Percentiles rank a stretch among this genome's conserved stretches.
Conservation (phyloP, 257 asterid species). For the Paraleonurus japonicus region DNA sequence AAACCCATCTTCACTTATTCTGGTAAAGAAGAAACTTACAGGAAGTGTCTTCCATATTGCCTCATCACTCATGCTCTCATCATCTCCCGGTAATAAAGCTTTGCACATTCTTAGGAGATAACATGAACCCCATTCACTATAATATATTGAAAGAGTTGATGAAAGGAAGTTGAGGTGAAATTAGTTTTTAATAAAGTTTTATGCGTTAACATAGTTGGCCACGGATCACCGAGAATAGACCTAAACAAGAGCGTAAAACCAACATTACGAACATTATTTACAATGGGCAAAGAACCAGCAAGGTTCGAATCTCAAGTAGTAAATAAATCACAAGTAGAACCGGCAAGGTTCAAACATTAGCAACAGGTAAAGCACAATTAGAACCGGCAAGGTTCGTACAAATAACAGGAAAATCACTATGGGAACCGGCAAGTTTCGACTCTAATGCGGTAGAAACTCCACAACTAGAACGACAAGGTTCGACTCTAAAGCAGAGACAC, state of each 20-base stretch:
- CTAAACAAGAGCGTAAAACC: constrained; percentile 6
- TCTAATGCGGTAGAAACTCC: no score
- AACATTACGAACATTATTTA: constrained; percentile 10
- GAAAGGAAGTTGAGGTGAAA: background rate
- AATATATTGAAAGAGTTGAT: constrained; percentile 19
- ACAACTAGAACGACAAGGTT: no score
- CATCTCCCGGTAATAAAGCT: constrained; percentile 94
- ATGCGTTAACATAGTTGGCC: constrained; percentile 13
- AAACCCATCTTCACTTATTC: constrained; percentile 16
- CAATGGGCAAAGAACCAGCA: no score
- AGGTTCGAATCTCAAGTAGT: no score
- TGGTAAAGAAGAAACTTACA: constrained; percentile 49
- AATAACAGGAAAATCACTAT: no score
- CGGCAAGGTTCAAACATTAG: no score
- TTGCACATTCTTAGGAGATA: constrained; percentile 78
- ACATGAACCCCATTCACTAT: constrained; percentile 20
- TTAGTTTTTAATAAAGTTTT: background rate
- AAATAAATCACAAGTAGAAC: no score
- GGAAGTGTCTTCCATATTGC: constrained; percentile 99
- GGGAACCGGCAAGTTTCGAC: no score
- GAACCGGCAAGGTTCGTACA: no score
- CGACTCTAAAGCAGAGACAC: no score
- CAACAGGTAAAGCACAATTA: no score
- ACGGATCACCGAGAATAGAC: constrained; percentile 12
- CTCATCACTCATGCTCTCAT: constrained; percentile 85